A percentile compares a stretch with the other conserved stretches of the same genome.
Evolutionary conservation across 352 stramenopile genomes (phyloP).

Genomic region (Globisporangium ultimum): DNA sequence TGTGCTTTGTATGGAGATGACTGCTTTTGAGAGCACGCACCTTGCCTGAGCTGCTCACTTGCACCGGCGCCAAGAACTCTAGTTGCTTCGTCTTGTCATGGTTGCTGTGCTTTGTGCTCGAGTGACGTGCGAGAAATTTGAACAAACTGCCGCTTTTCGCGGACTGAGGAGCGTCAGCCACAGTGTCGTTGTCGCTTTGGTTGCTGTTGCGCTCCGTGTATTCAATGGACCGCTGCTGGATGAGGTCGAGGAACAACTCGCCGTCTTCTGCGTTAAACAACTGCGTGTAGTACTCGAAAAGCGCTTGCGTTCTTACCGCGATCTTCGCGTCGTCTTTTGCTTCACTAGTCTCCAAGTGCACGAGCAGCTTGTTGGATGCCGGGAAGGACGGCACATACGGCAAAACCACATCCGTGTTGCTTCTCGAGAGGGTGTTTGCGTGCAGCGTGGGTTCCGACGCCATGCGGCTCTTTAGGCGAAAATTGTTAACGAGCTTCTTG

Average conservation of each 20-base stretch:
- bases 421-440: neutral
- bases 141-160: slow-evolving; percentile 19
- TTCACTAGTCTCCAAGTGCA: slow-evolving; percentile 41
- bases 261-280: slow-evolving; percentile 63
- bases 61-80: slow-evolving; percentile 56
- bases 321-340: slow-evolving; percentile 58
- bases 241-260: slow-evolving; percentile 49
- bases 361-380: slow-evolving; percentile 37
- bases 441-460: slow-evolving; percentile 1
- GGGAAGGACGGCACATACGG: slow-evolving; percentile 41
- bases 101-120: slow-evolving; percentile 12
- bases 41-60: slow-evolving; percentile 28
- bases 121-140: slow-evolving; percentile 36
- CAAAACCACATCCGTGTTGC: slow-evolving; percentile 14
- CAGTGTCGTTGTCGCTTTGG: neutral
- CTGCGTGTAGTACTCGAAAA: slow-evolving; percentile 69
- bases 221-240: slow-evolving; percentile 25
- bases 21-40: slow-evolving; percentile 8
- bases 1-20: neutral
- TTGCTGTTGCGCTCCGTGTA: slow-evolving; percentile 8
- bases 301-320: slow-evolving; percentile 26
- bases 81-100: slow-evolving; percentile 29
- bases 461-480: slow-evolving; percentile 24
- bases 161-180: neutral
- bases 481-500: slow-evolving; percentile 19